Evolutionary conservation across 164 flowering plant genomes (phyloP).

Genomic region (Vitis cinerea): DNA sequence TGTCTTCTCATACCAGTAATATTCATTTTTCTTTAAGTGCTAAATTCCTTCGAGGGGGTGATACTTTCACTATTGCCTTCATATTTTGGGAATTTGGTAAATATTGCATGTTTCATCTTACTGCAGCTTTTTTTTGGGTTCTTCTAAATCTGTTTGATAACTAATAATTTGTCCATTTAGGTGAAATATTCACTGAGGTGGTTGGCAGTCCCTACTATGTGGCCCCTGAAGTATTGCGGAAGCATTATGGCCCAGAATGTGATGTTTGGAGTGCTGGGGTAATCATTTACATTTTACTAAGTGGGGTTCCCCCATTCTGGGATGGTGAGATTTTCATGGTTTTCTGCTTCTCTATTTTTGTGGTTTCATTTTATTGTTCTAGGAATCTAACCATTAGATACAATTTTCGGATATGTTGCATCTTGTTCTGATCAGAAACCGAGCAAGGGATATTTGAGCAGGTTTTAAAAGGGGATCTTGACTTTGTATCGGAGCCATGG

Average conservation of each 20-base stretch:
- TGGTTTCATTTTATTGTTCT: conserved; percentile 1
- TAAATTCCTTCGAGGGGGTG: too few relatives aligned
- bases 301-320: conserved; percentile 89
- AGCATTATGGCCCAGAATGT: conserved; percentile 67
- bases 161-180: conserved; percentile 22
- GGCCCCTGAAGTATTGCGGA: conserved; percentile 72
- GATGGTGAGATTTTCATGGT: conserved; percentile 47
- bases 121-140: background rate
- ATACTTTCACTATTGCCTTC: too few relatives aligned
- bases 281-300: conserved; percentile 65
- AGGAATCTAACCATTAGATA: conserved; percentile 3
- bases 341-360: background rate
- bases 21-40: too few relatives aligned
- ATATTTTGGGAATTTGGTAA: background rate
- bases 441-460: conserved; percentile 87
- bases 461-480: conserved; percentile 73
- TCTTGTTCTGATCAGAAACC: conserved; percentile 45
- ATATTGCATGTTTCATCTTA: background rate
- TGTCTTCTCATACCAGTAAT: too few relatives aligned
- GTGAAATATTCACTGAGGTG: conserved; percentile 66
- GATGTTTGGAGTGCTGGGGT: conserved; percentile 89
- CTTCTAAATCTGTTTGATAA: conserved; percentile 6
- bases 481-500: conserved; percentile 83
- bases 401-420: conserved; percentile 2
- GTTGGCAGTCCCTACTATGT: conserved; percentile 88